Evolutionary conservation across 2,329 filamentous ascomycete genomes (phyloP), one percentile per base, ranked within the genome.

Genomic region (Diaporthe aspalathi): DNA sequence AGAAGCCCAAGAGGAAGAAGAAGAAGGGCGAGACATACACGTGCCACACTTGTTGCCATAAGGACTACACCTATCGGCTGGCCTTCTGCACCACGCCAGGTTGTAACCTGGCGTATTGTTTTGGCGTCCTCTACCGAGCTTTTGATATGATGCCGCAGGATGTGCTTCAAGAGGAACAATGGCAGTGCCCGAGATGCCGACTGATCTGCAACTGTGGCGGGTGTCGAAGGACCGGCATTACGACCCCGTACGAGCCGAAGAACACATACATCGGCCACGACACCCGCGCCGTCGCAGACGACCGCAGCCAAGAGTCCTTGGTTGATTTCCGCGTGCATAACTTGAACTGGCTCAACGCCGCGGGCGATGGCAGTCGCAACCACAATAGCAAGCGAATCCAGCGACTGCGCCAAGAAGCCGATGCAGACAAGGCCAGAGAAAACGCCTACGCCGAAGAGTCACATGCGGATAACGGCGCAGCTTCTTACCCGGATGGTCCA

Each of bases 311-410:
- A 7, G 95, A 98, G 80, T 92, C 91, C 29, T 87, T 98, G 27
- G 94, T 98, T 11, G 94, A 98, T 79, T 98, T 98, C 80, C 91
- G 93, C 32, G 86, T 93, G 50, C 95, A 97, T 67, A 99, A 99
- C 79, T 84, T 97, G 32, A 89, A 88, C 52, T 98, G 94, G 94
- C 83, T 98, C 60, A 89, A 89, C 77, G 87, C 84, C 14, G 81
- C 83, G 20, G 88, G 88, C 17, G 88, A 90, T 70, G 87, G 89
- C 72, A 85, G 86, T 70, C 86, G 88, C 29, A 89, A 85, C 75
- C 85, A 86, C 60, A 84, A 88, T 73, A 88, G 86, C 76, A 86
- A 84, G 70, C 83, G 88, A 17, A 90, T 90, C 86, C 86, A 87
- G 79, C 81, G 83, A 22, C 77, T 90, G n/a, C 82, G 85, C 69